Evolutionary conservation across 805 yeast genomes (phyloP).

Genomic region (Candida stauntonica): DNA sequence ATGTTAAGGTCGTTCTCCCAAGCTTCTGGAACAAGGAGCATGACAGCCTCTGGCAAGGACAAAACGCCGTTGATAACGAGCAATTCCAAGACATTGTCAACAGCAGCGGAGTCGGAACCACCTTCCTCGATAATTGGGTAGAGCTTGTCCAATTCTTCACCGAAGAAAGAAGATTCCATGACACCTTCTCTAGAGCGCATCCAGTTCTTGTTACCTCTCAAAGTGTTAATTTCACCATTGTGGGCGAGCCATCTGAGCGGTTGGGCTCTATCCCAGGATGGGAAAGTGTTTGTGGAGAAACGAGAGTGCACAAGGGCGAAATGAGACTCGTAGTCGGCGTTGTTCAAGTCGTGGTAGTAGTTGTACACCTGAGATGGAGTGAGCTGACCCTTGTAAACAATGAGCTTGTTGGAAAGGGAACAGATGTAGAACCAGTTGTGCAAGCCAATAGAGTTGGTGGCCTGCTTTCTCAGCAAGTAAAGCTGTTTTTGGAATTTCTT

Average conservation of each 20-base stretch:
- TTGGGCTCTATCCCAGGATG: conserved; percentile 99
- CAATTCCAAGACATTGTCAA: conserved; percentile 91
- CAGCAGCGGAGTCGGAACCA: conserved; percentile 97
- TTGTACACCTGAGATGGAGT: conserved; percentile 95
- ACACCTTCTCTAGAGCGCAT: conserved; percentile 98
- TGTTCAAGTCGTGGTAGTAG: conserved; percentile 88
- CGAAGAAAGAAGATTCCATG: conserved; percentile 81
- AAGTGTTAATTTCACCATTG: conserved; percentile 96
- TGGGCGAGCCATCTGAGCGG: conserved; percentile 97
- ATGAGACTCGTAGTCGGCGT: conserved; percentile 90
- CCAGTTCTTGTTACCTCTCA: conserved; percentile 98
- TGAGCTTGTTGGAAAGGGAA: conserved; percentile 81
- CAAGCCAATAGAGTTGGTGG: conserved; percentile 85
- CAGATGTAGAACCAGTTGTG: conserved; percentile 98
- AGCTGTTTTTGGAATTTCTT: conserved; percentile 76
- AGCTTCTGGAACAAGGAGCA: conserved; percentile 96
- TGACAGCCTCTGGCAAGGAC: conserved; percentile 93
- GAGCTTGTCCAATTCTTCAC: conserved; percentile 84
- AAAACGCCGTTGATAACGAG: conserved; percentile 88
- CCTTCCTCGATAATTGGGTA: conserved; percentile 98
- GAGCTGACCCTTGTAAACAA: conserved; percentile 96
- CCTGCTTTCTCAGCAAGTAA: conserved; percentile 81
- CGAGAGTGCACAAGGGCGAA: conserved; percentile 96
- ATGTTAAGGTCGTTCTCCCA: conserved; percentile 86
- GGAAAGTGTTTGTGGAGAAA: conserved; percentile 96